Evolutionary conservation across 2,329 filamentous ascomycete genomes (phyloP), one percentile per base, ranked within the genome.

Genomic region (Talaromyces sp.): DNA sequence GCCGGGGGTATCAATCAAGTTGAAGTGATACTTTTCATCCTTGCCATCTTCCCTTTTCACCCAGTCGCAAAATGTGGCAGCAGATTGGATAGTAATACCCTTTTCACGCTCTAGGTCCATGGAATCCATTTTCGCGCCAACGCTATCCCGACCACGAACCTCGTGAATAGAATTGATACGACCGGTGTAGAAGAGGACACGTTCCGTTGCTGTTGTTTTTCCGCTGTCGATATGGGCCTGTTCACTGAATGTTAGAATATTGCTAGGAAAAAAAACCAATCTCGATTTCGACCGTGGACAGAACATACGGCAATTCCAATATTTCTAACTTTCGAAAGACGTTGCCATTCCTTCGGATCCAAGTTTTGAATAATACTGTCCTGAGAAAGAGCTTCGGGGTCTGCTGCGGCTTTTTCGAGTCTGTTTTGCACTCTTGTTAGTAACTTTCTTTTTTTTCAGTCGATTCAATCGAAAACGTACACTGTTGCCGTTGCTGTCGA

Each of bases 91-190:
- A 62, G 95, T 99, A 76, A 99, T 99, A 71, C 95, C 95, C 82
- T 97, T 96, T 77, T 98, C 95, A 78, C 95, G 86, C 80, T 99
- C 95, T 68, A 99, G 83, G 70, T 99, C 95, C 95, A 99, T 99
- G 30, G 93, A 97, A 82, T 99, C 95, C 95, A 99, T 99, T 82
- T 99, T 99, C 64, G 95, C 95, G 67, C 95, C 95, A 47, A 97
- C 92, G 40, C 90, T 87, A 83, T 99, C 95, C 73, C 94, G 93
- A 57, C 75, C 75, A 72, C 95, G 87, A 51, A 99, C 95, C 79
- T 99, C 95, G 81, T 99, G 95, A 71, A 99, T 98, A 34, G 91
- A 85, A 75, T 96, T 96, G 79, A 97, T 97, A 74, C 95, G 89
- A 67, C 95, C 95, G 60, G 95, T 98, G 78, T 99, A 99, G 85